phyloP scores from a whole-genome alignment of 768 basidiomycete genomes.

The Suillus ampliporus region DNA sequence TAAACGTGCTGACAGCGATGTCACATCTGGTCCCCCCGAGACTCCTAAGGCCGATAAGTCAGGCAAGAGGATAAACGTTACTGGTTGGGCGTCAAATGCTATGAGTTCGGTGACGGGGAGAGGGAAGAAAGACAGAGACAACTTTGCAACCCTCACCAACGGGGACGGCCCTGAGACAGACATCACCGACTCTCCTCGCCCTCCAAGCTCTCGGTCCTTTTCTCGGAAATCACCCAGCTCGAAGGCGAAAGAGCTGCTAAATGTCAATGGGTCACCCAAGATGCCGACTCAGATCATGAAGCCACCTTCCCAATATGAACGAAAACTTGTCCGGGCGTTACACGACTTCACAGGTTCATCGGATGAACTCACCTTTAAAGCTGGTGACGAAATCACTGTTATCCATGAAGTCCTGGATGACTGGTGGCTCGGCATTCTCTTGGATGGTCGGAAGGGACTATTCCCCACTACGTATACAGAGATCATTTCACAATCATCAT shows the following conservation, averaged over 20 bases:
- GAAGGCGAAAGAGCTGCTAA: slow-evolving; percentile 27
- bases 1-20: slow-evolving; percentile 65
- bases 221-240: slow-evolving; percentile 34
- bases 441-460: slow-evolving; percentile 69
- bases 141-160: slow-evolving; percentile 62
- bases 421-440: slow-evolving; percentile 88
- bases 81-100: slow-evolving; percentile 68
- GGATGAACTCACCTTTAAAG: slow-evolving; percentile 79
- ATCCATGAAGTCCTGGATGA: slow-evolving; percentile 83
- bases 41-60: slow-evolving; percentile 43
- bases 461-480: slow-evolving; percentile 86
- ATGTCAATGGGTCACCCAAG: slow-evolving; percentile 32
- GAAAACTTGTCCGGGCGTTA: slow-evolving; percentile 67
- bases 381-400: slow-evolving; percentile 78
- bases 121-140: slow-evolving; percentile 63
- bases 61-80: slow-evolving; percentile 44
- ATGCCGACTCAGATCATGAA: slow-evolving; percentile 50
- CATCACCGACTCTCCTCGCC: slow-evolving; percentile 35
- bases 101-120: slow-evolving; percentile 64
- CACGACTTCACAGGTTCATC: slow-evolving; percentile 76
- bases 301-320: slow-evolving; percentile 53
- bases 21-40: slow-evolving; percentile 44
- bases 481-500: slow-evolving; percentile 21
- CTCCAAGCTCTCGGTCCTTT: slow-evolving; percentile 42
- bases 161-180: slow-evolving; percentile 30